Conservation (phyloP, 1,139 yeast species). For the Geotrichum australiense region DNA sequence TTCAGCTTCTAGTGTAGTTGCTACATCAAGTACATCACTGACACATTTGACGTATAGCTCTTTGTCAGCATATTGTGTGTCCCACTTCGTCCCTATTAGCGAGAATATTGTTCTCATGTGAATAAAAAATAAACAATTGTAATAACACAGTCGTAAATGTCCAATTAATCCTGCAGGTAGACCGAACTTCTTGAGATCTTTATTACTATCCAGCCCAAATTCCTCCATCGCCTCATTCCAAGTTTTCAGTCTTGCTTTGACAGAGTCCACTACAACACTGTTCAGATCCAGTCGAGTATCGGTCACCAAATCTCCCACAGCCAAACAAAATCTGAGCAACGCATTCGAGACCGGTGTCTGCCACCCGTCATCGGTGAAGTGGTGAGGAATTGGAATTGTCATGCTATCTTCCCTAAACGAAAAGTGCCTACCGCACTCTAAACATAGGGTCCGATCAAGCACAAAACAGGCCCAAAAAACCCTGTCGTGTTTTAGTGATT, state of each 20-base stretch:
- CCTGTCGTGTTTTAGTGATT: constrained; percentile 44
- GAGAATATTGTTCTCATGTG: constrained; percentile 18
- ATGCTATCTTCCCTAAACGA: constrained; percentile 40
- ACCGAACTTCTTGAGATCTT: constrained; percentile 18
- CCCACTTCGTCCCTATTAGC: constrained; percentile 14
- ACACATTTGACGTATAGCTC: constrained; percentile 20
- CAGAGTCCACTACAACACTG: constrained; percentile 14
- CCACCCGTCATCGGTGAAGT: constrained; percentile 47
- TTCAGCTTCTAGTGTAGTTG: constrained; percentile 32
- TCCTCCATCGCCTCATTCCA: constrained; percentile 22
- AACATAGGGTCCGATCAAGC: constrained; percentile 48
- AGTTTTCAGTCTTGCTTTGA: constrained; percentile 14
- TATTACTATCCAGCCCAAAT: constrained; percentile 17
- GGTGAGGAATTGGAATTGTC: constrained; percentile 36
- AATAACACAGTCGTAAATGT: constrained; percentile 18
- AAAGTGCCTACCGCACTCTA: constrained; percentile 49
- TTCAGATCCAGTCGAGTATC: constrained; percentile 23
- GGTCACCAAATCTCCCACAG: constrained; percentile 22
- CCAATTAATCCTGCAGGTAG: constrained; percentile 20
- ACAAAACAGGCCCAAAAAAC: constrained; percentile 54
- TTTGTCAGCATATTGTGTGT: constrained; percentile 4
- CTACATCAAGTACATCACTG: constrained; percentile 28
- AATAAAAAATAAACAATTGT: constrained; percentile 13
- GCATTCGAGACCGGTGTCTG: constrained; percentile 43
- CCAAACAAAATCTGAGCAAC: constrained; percentile 24